Conservation (phyloP, 352 stramenopile genomes). For the Pythium brassicae region DNA sequence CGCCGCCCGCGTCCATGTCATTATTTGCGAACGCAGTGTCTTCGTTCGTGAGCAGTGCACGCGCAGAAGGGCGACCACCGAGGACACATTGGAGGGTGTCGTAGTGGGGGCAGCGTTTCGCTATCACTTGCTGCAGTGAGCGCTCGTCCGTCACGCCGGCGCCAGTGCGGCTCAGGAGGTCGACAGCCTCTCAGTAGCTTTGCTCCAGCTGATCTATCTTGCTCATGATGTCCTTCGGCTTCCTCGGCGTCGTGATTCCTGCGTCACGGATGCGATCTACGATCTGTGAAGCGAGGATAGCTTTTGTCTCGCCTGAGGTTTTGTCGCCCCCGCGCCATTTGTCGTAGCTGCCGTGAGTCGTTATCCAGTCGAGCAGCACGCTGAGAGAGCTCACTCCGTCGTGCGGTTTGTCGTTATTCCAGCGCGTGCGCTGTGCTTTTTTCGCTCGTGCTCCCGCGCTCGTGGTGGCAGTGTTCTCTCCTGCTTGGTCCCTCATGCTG, state of each 20-base stretch:
- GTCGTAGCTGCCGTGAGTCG: too few species aligned
- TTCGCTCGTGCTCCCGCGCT: too few species aligned
- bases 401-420: too few species aligned
- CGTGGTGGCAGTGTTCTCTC: too few species aligned
- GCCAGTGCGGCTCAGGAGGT: conserved; percentile 14
- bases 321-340: too few species aligned
- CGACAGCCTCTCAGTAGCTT: conserved; percentile 10
- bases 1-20: neutral
- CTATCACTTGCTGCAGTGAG: conserved; percentile 6
- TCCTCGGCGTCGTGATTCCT: neutral
- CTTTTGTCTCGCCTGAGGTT: conserved; percentile 1
- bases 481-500: too few species aligned
- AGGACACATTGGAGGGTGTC: conserved; percentile 13
- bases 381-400: too few species aligned
- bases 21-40: neutral
- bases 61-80: conserved; percentile 5
- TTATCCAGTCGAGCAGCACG: too few species aligned
- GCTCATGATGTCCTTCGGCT: conserved; percentile 17
- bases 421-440: too few species aligned
- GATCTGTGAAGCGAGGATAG: neutral
- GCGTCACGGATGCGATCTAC: neutral
- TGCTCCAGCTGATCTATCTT: conserved; percentile 15
- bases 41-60: conserved; percentile 12
- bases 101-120: conserved; percentile 15
- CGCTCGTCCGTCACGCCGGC: conserved; percentile 9